Evolutionary conservation across 768 basidiomycete species (phyloP).

Genomic region (Boletus insuetus): DNA sequence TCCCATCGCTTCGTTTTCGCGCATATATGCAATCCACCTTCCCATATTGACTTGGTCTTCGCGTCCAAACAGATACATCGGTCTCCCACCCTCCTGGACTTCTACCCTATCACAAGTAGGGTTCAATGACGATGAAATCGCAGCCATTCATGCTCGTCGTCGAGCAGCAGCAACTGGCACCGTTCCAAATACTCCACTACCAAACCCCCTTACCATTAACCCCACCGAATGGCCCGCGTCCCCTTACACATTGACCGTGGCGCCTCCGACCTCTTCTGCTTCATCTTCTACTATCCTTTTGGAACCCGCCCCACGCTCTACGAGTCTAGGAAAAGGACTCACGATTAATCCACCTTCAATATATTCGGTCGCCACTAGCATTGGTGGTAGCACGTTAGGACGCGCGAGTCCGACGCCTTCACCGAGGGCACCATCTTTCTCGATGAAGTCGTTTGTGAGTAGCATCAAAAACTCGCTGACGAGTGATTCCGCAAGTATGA

Average conservation of each 20-base stretch:
- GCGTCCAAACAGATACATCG: conserved; percentile 44
- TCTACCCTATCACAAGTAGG: conserved; percentile 58
- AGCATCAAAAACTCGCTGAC: conserved; percentile 18
- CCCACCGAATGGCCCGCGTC: conserved; percentile 11
- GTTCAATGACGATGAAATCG: conserved; percentile 68
- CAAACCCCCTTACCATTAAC: conserved; percentile 4
- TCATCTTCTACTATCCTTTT: conserved; percentile 16
- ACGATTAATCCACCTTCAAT: conserved; percentile 12
- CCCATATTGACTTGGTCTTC: background rate
- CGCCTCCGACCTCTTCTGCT: conserved; percentile 18
- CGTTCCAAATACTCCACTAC: background rate
- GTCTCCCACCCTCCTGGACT: conserved; percentile 75
- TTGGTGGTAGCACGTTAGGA: background rate
- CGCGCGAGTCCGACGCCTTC: conserved; percentile 11
- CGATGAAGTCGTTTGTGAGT: conserved; percentile 21
- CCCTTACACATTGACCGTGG: conserved; percentile 6
- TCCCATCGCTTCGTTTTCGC: conserved; percentile 9
- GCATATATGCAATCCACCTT: background rate
- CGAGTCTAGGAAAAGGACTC: conserved; percentile 18
- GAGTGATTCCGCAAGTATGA: conserved; percentile 12
- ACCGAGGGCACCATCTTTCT: conserved; percentile 20
- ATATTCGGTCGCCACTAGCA: conserved; percentile 7
- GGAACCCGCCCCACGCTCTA: conserved; percentile 25
- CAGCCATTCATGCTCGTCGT: conserved; percentile 48
- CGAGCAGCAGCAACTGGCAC: conserved; percentile 14